Base-by-base conservation (phyloP, 352 stramenopile species). In the Pythium guiyangense region DNA sequence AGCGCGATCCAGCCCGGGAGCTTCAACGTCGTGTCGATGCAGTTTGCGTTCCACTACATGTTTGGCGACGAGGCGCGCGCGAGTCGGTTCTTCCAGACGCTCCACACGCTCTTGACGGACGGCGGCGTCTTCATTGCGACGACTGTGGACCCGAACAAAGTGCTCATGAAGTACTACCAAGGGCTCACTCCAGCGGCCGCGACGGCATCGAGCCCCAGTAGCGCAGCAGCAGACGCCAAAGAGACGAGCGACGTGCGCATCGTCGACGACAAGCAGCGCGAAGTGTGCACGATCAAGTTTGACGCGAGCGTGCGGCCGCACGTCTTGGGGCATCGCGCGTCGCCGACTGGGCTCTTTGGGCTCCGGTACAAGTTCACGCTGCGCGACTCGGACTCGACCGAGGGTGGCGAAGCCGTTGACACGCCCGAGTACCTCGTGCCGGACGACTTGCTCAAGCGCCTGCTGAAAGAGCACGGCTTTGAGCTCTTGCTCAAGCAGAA, bases 31-130 rank as follows among this genome's bases (percentile, higher is more conserved):
- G 91, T 98, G n/a, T 98, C 86, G 46, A 98, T 99, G 68, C 97
- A 99, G 78, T 99, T 99, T 74, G 96, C 97, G 14, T 97, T 99
- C 64, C 97, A 99, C 73, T 99, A 99, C 83, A 99, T 99, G 96
- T 99, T 99, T 82, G 86, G 91, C 34, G 94, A 96, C 17, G 76
- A 88, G 35, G 70, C 93, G 61, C 83, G 95, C 18, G 95, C 97
- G 2, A 70, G 74, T 35, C 74, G 84, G 22, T 99, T 99, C 64
- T 98, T 99, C 66, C 73, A 84, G 42, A 98, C 95, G 40, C 85
- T 99, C 8, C 91, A 92, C 56, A 70, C 87, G 40, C 66, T 98
- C 49, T 75, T 99, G 26, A 77, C 85, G 26, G 81, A 96, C 63
- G 96, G 96, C 40, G 96, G 96, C 11, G 87, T 97, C 55, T 88